Evolutionary conservation across 129 eudicot genomes (phyloP).

Genomic region (Flaveria linearis): DNA sequence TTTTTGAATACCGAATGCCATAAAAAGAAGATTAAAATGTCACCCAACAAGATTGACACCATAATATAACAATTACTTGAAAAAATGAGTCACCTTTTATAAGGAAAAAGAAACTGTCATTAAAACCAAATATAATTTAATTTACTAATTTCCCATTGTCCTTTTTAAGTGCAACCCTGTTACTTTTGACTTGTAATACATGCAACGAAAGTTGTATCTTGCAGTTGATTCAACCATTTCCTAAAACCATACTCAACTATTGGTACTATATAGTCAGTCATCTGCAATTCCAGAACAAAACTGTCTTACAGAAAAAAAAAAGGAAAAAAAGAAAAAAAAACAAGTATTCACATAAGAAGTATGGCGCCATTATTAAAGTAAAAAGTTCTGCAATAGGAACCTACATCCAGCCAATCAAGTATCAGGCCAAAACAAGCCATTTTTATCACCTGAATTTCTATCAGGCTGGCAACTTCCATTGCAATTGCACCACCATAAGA

Average conservation of each 20-base stretch:
- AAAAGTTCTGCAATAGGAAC: slow-evolving; percentile 2
- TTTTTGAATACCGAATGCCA: too few relatives aligned
- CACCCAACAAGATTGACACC: too few relatives aligned
- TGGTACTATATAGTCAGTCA: neutral
- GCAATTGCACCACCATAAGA: slow-evolving; percentile 33
- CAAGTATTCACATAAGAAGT: slow-evolving; percentile 3
- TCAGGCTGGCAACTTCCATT: slow-evolving; percentile 34
- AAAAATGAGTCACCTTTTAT: too few relatives aligned
- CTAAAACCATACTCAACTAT: slow-evolving; percentile 6
- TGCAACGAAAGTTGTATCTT: neutral
- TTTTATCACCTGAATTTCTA: slow-evolving; percentile 32
- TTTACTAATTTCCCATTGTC: neutral
- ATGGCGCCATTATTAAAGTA: slow-evolving; percentile 19
- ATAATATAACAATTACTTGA: too few relatives aligned
- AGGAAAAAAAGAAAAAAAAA: neutral
- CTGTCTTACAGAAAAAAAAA: slow-evolving; percentile 3
- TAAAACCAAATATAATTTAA: neutral
- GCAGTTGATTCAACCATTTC: neutral
- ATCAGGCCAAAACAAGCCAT: slow-evolving; percentile 18
- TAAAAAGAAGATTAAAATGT: too few relatives aligned
- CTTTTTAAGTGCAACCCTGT: neutral
- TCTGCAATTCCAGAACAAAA: neutral
- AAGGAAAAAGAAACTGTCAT: too few relatives aligned
- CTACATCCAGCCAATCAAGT: slow-evolving; percentile 9
- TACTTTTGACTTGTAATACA: neutral